A percentile compares a stretch with the other conserved stretches of the same genome.
Evolutionary conservation across 805 yeast species (phyloP).

Genomic region (Candida maltosa): DNA sequence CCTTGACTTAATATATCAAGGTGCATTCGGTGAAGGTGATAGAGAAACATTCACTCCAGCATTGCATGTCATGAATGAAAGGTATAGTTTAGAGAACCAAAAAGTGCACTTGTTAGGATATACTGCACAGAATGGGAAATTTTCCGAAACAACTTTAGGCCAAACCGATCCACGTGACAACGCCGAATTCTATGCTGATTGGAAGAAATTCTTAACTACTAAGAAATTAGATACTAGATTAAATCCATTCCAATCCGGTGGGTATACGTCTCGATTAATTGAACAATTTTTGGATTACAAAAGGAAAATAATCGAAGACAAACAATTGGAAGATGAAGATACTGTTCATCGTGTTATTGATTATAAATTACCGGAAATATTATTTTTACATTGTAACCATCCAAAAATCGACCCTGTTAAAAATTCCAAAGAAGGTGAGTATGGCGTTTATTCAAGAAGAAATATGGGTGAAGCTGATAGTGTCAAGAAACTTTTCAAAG

Average conservation of each 20-base stretch:
- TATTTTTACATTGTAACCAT: constrained; percentile 29
- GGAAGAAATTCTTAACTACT: constrained; percentile 22
- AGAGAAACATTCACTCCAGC: constrained; percentile 38
- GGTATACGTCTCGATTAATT: constrained; percentile 20
- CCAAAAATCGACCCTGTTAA: constrained; percentile 30
- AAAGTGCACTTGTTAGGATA: constrained; percentile 14
- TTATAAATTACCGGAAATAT: constrained; percentile 19
- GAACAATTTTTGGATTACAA: constrained; percentile 14
- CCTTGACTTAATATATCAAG: constrained; percentile 32
- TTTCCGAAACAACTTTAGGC: constrained; percentile 27
- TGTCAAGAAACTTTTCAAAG: constrained; percentile 12
- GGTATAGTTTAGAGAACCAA: constrained; percentile 23
- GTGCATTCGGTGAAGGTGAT: constrained; percentile 32
- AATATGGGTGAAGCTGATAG: constrained; percentile 20
- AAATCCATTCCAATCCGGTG: constrained; percentile 26
- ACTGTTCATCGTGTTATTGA: constrained; percentile 5
- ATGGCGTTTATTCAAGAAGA: constrained; percentile 17
- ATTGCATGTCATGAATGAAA: constrained; percentile 30
- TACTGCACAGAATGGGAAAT: constrained; percentile 10
- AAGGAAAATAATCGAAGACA: constrained; percentile 7
- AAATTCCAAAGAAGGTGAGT: constrained; percentile 11
- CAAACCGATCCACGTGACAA: constrained; percentile 27
- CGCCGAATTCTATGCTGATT: constrained; percentile 15
- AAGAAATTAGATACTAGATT: constrained; percentile 26
- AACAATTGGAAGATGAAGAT: constrained; percentile 7